These are phyloP conservation scores for Tetrahymena elliotti DNA, from an alignment of 73 alveolate species.

Conservation along the genomic window DNA sequence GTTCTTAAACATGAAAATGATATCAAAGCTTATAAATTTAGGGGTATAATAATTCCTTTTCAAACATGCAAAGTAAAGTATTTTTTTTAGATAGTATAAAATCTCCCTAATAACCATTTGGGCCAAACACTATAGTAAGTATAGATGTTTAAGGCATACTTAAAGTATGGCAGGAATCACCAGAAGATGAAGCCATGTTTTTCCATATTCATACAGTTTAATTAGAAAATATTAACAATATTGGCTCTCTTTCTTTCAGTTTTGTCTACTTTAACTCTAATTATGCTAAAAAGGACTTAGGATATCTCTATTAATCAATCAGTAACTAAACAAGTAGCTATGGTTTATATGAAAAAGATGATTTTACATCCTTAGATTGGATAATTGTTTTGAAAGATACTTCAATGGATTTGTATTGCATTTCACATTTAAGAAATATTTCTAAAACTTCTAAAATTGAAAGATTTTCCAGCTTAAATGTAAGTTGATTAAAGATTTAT, in stretches of 20 bases:
- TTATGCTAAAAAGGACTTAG: neutral
- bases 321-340: neutral
- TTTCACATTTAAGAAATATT: neutral
- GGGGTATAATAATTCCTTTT: neutral
- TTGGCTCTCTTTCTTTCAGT: neutral
- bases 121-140: neutral
- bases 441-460: neutral
- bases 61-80: neutral
- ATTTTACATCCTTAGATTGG: neutral
- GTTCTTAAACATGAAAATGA: neutral
- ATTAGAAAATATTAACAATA: neutral
- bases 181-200: neutral
- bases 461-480: neutral
- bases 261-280: neutral
- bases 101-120: neutral
- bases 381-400: neutral
- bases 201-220: neutral
- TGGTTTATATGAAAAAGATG: neutral
- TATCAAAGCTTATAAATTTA: neutral
- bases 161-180: neutral
- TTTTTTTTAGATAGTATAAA: neutral
- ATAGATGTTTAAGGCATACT: neutral
- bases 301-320: neutral
- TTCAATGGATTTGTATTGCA: neutral
- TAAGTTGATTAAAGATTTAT: neutral